Base-by-base conservation (phyloP, 495 filamentous ascomycete genomes). In the Aspergillus sparsus region DNA sequence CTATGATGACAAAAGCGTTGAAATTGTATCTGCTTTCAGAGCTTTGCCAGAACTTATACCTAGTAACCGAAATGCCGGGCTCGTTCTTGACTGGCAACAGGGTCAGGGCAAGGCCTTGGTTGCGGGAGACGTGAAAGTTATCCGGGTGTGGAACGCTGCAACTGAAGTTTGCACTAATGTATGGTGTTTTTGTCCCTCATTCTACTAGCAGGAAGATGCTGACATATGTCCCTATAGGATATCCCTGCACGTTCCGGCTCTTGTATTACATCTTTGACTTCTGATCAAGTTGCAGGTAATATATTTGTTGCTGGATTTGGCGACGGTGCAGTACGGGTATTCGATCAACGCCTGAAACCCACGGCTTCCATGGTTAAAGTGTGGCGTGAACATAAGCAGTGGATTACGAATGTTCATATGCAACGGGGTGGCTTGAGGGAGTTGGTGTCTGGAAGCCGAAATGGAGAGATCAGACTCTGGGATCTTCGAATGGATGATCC, bases 61-160 rank as follows among this genome's bases (percentile, higher is more conserved):
- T 6, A 93, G 89, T 71, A 94, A 91, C 57, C 85, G 91, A 62
- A 96, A 96, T 67, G 95, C 94, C 0, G 93, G 93, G 2, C 85
- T 98, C 70, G 92, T 97, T 16, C 93, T 97, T 63, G 92, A 98
- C 64, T 99, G 94, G 94, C 93, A 97, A 67, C 94, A 99, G 73
- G 92, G 93, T n/a, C 89, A 92, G 62, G 94, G 94, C 18, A 91
- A 89, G 58, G 87, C 96, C 32, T 81, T 99, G 32, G 95, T 98
- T 42, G 95, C 94, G 7, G 94, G 94, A 44, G 94, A 99, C 70
- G 92, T 96, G 44, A 91, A 93, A 60, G 91, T 97, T 39, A 96
- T 99, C 65, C 80, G 92, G 34, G 89, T 98, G 13, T 99, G 94
- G 94, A 92, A 92, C 71, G 95, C 94, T 35, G 90, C 89, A 34